phyloP scores from a whole-genome alignment of 176 grass and related monocot species.

The Ensete ventricosum region DNA sequence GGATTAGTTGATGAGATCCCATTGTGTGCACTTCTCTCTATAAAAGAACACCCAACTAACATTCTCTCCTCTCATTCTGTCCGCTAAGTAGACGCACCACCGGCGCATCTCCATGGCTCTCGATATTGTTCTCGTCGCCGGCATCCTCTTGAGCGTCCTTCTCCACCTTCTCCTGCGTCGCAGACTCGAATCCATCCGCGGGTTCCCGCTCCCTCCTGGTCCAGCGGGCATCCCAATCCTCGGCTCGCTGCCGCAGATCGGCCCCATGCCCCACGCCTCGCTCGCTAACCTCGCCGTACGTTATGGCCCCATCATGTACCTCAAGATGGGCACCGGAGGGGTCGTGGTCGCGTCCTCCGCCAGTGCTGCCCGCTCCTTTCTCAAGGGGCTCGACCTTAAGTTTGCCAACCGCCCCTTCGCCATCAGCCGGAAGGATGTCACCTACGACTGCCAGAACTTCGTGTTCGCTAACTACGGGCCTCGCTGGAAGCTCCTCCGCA shows the following conservation, averaged over 20 bases:
- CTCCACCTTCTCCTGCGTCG: background rate
- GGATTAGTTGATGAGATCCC: too few species aligned
- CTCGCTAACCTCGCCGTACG: background rate
- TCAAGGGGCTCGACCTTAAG: conserved; percentile 5
- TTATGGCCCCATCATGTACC: conserved; percentile 9
- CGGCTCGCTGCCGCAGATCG: conserved; percentile 6
- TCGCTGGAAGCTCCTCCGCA: conserved; percentile 12
- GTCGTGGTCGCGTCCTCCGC: conserved; percentile 2
- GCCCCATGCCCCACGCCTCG: background rate
- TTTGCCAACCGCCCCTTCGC: conserved; percentile 8
- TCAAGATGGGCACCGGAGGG: background rate
- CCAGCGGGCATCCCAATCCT: conserved; percentile 4
- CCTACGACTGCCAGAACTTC: background rate
- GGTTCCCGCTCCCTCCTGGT: background rate
- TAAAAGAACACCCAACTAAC: background rate
- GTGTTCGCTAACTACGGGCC: conserved; percentile 4
- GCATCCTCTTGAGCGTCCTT: background rate
- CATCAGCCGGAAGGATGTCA: background rate
- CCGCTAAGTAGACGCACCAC: too few species aligned
- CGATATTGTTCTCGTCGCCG: background rate
- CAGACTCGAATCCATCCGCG: background rate
- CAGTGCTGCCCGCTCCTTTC: conserved; percentile 7
- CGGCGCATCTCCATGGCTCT: too few species aligned
- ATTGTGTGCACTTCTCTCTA: too few species aligned
- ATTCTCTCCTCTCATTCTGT: too few species aligned